Percentiles rank a stretch among this genome's conserved stretches.
Conservation (phyloP, 1,284 basidiomycete genomes). For the Coniophora puteana region DNA sequence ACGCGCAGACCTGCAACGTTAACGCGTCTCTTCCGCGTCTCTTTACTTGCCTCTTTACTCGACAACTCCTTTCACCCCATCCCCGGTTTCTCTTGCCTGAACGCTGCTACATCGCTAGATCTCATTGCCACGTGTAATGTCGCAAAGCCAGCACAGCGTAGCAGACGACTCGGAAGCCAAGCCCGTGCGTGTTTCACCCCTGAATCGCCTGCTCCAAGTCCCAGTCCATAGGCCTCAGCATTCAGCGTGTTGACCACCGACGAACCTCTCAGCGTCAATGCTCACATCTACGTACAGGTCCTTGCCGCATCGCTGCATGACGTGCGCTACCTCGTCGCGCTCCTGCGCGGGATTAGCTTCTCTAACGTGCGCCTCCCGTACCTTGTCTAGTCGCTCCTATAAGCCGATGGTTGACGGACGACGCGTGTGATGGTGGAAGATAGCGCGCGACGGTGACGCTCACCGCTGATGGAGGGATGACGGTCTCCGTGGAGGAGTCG, state of each 20-base stretch:
- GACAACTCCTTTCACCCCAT: no score
- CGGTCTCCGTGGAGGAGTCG: constrained; percentile 87
- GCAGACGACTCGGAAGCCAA: constrained; percentile 14
- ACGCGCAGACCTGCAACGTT: no score
- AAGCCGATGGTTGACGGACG: constrained; percentile 1
- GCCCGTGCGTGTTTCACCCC: constrained; percentile 15
- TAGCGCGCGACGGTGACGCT: constrained; percentile 83
- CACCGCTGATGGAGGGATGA: constrained; percentile 60
- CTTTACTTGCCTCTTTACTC: no score
- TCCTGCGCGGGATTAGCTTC: constrained; percentile 79
- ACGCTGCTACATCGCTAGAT: no score
- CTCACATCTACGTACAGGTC: constrained; percentile 56
- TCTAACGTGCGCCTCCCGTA: constrained; percentile 50
- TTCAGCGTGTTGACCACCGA: no score
- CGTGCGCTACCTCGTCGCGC: constrained; percentile 69
- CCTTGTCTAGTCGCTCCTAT: constrained; percentile 5
- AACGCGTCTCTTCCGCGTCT: no score
- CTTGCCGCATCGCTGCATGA: constrained; percentile 75
- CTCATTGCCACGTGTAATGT: no score
- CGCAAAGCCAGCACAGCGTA: constrained; percentile 22
- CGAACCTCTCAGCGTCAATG: no score
- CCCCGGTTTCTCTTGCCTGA: no score
- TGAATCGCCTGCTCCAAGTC: neutral
- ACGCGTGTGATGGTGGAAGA: constrained; percentile 2
- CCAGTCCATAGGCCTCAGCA: neutral